Conservation (phyloP, 768 basidiomycete species). For the Nevesoporus exiguus region DNA sequence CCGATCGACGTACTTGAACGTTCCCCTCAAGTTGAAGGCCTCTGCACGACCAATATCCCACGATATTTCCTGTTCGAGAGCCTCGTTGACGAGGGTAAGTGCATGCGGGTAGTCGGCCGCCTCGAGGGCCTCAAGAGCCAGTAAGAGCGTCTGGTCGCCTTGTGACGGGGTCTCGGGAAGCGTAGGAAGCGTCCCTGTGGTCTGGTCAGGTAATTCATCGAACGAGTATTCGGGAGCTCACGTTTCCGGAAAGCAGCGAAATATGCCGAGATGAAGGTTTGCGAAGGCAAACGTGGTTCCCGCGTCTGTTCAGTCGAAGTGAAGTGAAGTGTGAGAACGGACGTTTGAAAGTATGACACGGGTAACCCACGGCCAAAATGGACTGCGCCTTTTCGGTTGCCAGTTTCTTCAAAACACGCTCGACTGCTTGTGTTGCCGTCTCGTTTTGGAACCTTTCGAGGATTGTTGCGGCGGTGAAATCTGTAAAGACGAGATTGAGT, state of each 20-base stretch:
- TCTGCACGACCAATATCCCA: constrained; percentile 74
- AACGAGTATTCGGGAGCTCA: constrained; percentile 37
- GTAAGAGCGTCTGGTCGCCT: constrained; percentile 80
- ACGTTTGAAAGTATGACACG: not conserved
- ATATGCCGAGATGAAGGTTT: constrained; percentile 91
- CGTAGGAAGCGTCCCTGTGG: constrained; percentile 57
- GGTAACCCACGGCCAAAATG: constrained; percentile 57
- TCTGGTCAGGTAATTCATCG: not conserved
- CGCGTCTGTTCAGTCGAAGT: constrained; percentile 42
- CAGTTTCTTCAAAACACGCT: constrained; percentile 87
- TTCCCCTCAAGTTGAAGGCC: constrained; percentile 89
- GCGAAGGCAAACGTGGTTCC: constrained; percentile 80
- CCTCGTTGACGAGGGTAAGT: constrained; percentile 75
- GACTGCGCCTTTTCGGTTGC: constrained; percentile 69
- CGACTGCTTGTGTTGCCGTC: constrained; percentile 72
- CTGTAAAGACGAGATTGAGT: constrained; percentile 36
- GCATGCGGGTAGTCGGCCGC: constrained; percentile 85
- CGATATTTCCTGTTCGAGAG: constrained; percentile 83
- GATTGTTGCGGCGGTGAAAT: constrained; percentile 96
- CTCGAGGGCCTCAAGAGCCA: constrained; percentile 78
- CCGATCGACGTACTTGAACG: constrained; percentile 77
- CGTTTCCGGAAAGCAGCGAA: constrained; percentile 94
- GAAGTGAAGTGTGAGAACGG: not conserved
- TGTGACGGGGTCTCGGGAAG: constrained; percentile 72
- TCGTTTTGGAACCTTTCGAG: constrained; percentile 90